Percentiles rank a stretch among this genome's conserved stretches.
Conservation (phyloP, 2,329 filamentous ascomycete genomes). For the Aspergillus sp. region DNA sequence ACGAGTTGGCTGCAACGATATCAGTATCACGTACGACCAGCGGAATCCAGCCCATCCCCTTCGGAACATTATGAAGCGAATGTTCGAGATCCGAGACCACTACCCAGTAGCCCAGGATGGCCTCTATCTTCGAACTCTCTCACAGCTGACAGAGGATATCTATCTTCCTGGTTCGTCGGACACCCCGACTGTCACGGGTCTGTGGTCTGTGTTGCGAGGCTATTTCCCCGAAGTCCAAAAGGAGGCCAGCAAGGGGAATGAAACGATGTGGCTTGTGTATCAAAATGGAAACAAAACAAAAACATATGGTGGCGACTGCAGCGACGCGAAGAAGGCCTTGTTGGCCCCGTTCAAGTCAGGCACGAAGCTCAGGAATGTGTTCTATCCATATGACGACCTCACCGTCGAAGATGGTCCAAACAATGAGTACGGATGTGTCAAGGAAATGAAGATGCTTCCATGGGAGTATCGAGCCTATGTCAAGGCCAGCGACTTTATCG, state of each 20-base stretch:
- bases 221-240: constrained; percentile 54
- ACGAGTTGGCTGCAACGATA: constrained; percentile 57
- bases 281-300: constrained; percentile 49
- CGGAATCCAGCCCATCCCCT: constrained; percentile 62
- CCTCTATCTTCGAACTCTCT: constrained; percentile 51
- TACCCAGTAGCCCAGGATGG: constrained; percentile 63
- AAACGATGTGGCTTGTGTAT: constrained; percentile 47
- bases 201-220: constrained; percentile 61
- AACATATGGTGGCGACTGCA: constrained; percentile 60
- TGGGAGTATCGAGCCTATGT: no score
- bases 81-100: constrained; percentile 60
- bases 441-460: constrained; percentile 21
- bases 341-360: constrained; percentile 56
- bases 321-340: constrained; percentile 48
- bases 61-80: constrained; percentile 60
- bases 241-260: constrained; percentile 43
- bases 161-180: constrained; percentile 54
- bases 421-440: constrained; percentile 55
- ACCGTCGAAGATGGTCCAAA: constrained; percentile 49
- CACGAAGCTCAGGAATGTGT: constrained; percentile 61
- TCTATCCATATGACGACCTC: constrained; percentile 61
- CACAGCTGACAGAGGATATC: constrained; percentile 55
- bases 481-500: constrained; percentile 37
- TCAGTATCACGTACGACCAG: constrained; percentile 59
- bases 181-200: constrained; percentile 55